phyloP scores from a whole-genome alignment of 2,329 filamentous ascomycete species.

The Aspergillus sp. region DNA sequence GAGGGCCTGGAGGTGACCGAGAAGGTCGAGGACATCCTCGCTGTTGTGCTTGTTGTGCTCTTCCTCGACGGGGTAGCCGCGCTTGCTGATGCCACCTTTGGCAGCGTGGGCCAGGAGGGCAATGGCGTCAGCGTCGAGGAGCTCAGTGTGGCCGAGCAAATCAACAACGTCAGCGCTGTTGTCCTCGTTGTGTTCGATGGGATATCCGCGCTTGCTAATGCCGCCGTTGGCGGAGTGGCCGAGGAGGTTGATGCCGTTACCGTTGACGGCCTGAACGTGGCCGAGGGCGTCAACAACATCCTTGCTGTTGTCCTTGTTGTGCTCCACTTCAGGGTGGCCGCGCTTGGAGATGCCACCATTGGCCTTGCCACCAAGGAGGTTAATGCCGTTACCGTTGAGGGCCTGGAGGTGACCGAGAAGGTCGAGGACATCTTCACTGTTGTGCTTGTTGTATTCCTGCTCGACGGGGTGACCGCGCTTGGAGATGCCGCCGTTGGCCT shows the following conservation, averaged over 20 bases:
- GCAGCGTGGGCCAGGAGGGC: too few species aligned
- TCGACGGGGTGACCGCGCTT: background rate
- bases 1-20: background rate
- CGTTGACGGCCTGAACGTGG: background rate
- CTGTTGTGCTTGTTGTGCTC: background rate
- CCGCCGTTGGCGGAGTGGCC: background rate
- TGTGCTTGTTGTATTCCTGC: background rate
- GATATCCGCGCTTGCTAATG: background rate
- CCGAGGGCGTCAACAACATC: background rate
- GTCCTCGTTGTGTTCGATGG: too few species aligned
- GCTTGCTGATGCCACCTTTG: too few species aligned
- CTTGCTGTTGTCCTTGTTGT: background rate
- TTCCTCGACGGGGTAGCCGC: too few species aligned
- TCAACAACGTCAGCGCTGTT: too few species aligned
- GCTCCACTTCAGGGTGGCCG: background rate
- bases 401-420: background rate
- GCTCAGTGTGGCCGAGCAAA: too few species aligned
- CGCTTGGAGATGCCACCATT: background rate
- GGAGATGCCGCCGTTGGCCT: background rate
- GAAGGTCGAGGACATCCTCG: background rate
- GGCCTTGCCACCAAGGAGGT: background rate
- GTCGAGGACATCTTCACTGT: background rate
- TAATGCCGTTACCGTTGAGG: background rate
- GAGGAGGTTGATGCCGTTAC: background rate
- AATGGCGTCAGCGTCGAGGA: too few species aligned